Conservation (phyloP, 805 yeast genomes). For the Jamesozyma spencerorum region DNA sequence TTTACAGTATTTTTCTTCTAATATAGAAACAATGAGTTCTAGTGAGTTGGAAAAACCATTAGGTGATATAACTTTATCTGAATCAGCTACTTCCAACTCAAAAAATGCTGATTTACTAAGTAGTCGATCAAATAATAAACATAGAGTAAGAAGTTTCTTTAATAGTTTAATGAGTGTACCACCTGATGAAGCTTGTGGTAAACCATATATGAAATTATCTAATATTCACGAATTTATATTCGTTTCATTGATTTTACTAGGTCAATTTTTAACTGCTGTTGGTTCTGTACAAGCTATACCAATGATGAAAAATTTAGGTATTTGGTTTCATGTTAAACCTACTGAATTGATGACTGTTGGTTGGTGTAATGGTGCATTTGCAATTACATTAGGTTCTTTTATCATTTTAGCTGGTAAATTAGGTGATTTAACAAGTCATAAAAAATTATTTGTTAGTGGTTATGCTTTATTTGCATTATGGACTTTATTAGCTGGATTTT, state of each 20-base stretch:
- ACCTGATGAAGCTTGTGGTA: too few species aligned
- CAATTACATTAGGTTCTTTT: conserved; percentile 42
- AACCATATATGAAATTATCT: background rate
- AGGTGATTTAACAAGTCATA: conserved; percentile 64
- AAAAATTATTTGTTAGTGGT: conserved; percentile 43
- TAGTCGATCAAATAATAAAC: too few species aligned
- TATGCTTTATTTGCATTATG: conserved; percentile 49
- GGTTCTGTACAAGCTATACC: conserved; percentile 11
- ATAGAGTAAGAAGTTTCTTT: too few species aligned
- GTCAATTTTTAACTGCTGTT: conserved; percentile 6
- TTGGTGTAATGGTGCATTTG: conserved; percentile 12
- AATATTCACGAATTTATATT: conserved; percentile 5
- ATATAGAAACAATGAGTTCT: too few species aligned
- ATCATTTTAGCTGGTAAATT: conserved; percentile 58
- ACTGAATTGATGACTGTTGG: conserved; percentile 4
- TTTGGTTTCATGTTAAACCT: conserved; percentile 3
- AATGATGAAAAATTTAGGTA: conserved; percentile 4
- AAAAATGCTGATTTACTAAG: too few species aligned
- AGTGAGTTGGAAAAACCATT: too few species aligned
- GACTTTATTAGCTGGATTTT: conserved; percentile 53
- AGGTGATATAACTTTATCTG: too few species aligned
- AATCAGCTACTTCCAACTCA: too few species aligned
- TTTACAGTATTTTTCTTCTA: too few species aligned
- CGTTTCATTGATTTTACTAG: conserved; percentile 4
- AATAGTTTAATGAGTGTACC: too few species aligned